These are phyloP conservation scores for Ploettnerulaceae sp. DNA, from an alignment of 2,329 filamentous ascomycete genomes.

Conservation along the genomic window DNA sequence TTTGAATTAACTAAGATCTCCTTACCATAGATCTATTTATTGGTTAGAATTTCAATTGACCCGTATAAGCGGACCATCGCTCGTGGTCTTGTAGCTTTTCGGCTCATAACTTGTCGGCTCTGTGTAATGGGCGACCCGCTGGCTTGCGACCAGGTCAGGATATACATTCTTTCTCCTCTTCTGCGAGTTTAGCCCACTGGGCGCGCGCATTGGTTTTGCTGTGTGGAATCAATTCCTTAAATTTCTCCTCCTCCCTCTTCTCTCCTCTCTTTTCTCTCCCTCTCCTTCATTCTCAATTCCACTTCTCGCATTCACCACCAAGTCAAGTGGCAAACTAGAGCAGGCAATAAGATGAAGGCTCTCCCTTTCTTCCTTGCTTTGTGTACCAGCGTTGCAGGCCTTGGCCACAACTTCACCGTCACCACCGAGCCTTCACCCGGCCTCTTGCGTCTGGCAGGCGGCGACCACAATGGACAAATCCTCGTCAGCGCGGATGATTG, in stretches of 20 bases:
- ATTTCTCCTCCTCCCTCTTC: not conserved
- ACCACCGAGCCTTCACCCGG: constrained; percentile 38
- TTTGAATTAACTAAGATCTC: not conserved
- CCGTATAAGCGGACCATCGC: constrained; percentile 13
- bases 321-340: too few relatives aligned
- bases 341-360: constrained; percentile 25
- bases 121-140: constrained; percentile 3
- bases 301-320: not conserved
- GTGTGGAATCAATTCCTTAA: constrained; percentile 1
- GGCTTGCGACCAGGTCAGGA: constrained; percentile 1
- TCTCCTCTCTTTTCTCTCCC: not conserved
- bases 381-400: constrained; percentile 32
- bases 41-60: not conserved
- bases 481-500: constrained; percentile 55
- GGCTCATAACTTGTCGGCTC: constrained; percentile 8
- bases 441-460: constrained; percentile 26
- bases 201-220: constrained; percentile 1
- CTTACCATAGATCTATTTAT: not conserved
- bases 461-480: constrained; percentile 43
- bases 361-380: constrained; percentile 20
- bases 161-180: not conserved
- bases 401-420: constrained; percentile 44
- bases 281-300: not conserved
- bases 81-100: constrained; percentile 1
- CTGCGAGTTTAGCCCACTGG: constrained; percentile 1